These are phyloP conservation scores for Epichloe amarillans DNA, from an alignment of 2,329 filamentous ascomycete genomes.

Conservation along the genomic window DNA sequence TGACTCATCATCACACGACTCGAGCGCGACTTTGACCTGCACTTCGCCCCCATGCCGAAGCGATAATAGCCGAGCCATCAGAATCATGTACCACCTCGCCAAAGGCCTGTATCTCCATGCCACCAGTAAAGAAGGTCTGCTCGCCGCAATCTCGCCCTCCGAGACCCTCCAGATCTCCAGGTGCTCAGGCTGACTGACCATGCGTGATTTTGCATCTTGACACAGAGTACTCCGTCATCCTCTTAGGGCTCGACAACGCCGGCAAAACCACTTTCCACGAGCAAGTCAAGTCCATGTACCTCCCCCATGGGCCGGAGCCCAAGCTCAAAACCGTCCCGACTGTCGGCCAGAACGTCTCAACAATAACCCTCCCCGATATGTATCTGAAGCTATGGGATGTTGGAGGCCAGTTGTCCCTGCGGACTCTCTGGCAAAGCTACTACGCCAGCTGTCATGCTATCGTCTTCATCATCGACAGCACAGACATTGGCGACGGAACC, in stretches of 20 bases:
- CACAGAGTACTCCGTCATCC: conserved; percentile 88
- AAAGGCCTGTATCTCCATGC: conserved; percentile 92
- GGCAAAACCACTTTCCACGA: conserved; percentile 97
- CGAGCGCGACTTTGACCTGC: neutral
- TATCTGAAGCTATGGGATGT: conserved; percentile 99
- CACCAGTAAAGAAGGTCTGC: conserved; percentile 84
- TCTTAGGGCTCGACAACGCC: conserved; percentile 94
- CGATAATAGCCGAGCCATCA: neutral
- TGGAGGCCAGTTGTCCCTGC: conserved; percentile 78
- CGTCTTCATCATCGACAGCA: conserved; percentile 93
- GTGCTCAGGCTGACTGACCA: neutral
- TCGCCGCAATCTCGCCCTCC: neutral
- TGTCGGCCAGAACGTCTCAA: conserved; percentile 92
- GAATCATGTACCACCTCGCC: conserved; percentile 80
- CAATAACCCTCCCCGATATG: conserved; percentile 81
- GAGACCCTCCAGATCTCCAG: neutral
- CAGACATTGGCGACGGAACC: conserved; percentile 77
- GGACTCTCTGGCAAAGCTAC: conserved; percentile 91
- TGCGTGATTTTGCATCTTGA: neutral
- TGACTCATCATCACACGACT: neutral
- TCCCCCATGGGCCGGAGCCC: conserved; percentile 44
- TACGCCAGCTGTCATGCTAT: conserved; percentile 91
- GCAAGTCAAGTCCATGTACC: conserved; percentile 84
- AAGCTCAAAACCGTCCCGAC: conserved; percentile 85
- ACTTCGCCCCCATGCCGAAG: conserved; percentile 1